phyloP scores from a whole-genome alignment of 176 grass and related monocot species.

The Ensete glaucum region DNA sequence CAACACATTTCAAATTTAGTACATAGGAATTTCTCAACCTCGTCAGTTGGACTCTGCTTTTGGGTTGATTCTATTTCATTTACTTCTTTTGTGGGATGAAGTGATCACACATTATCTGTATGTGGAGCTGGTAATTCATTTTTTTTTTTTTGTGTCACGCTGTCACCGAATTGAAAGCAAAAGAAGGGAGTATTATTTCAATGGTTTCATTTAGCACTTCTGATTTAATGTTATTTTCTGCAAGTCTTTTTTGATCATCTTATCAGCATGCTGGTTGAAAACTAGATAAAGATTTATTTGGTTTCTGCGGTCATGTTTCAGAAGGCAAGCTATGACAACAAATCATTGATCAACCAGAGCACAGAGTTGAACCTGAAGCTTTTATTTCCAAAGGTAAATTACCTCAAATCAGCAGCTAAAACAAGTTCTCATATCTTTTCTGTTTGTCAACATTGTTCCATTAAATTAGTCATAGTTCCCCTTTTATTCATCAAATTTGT shows the following conservation, averaged over 20 bases:
- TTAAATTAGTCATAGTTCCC: neutral
- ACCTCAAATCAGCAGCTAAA: neutral
- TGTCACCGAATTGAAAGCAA: neutral
- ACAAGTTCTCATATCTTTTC: too few relatives aligned
- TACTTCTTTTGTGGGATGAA: slow-evolving; percentile 41
- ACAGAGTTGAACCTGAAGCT: slow-evolving; percentile 61
- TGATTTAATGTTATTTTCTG: too few relatives aligned
- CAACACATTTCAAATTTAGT: too few relatives aligned
- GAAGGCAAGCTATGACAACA: slow-evolving; percentile 59
- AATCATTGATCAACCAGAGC: slow-evolving; percentile 65
- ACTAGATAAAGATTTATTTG: neutral
- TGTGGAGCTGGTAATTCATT: slow-evolving; percentile 51
- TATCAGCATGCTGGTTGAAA: neutral
- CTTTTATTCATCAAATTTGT: neutral
- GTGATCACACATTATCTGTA: slow-evolving; percentile 69
- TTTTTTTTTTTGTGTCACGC: slow-evolving; percentile 5
- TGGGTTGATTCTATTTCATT: neutral
- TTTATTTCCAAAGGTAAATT: slow-evolving; percentile 62
- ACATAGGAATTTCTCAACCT: too few relatives aligned
- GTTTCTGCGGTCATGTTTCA: slow-evolving; percentile 27
- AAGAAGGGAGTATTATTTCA: too few relatives aligned
- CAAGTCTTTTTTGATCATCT: neutral
- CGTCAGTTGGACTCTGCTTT: neutral
- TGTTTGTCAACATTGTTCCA: neutral
- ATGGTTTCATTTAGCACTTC: too few relatives aligned